A percentile compares a stretch with the other conserved stretches of the same genome.
Conservation (phyloP, 108 stramenopile species). For the Nitzschia palea region DNA sequence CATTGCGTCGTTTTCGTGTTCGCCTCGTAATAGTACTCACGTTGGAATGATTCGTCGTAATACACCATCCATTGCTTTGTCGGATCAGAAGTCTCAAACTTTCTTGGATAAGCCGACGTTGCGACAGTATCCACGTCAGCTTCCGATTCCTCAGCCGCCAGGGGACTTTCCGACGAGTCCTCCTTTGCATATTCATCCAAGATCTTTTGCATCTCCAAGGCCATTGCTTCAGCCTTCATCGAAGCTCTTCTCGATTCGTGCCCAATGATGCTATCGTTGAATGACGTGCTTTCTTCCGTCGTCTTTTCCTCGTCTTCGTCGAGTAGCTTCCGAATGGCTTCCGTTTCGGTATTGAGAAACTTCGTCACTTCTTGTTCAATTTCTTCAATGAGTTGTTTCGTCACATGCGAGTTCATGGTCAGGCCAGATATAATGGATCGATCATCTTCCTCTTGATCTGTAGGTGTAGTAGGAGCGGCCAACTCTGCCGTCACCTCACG, state of each 20-base stretch:
- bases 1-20: constrained; percentile 41
- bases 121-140: background rate
- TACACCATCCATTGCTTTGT: constrained; percentile 54
- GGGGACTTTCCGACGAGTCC: constrained; percentile 1
- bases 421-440: constrained; percentile 43
- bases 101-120: constrained; percentile 13
- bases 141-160: background rate
- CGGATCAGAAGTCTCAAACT: constrained; percentile 44
- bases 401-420: constrained; percentile 39
- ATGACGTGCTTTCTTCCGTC: background rate
- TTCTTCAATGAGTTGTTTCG: constrained; percentile 27
- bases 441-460: constrained; percentile 35
- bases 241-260: constrained; percentile 28
- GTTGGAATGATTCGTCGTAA: constrained; percentile 40
- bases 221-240: constrained; percentile 49
- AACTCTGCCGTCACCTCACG: constrained; percentile 9
- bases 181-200: constrained; percentile 39
- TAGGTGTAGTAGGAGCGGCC: background rate
- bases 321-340: constrained; percentile 43
- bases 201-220: constrained; percentile 48
- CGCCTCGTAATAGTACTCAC: constrained; percentile 49
- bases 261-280: background rate
- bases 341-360: constrained; percentile 49
- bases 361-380: constrained; percentile 26
- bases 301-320: constrained; percentile 34